Evolutionary conservation across 805 yeast genomes (phyloP), one percentile per base, ranked within the genome.

Genomic region (Kodamaea nitidulidarum): DNA sequence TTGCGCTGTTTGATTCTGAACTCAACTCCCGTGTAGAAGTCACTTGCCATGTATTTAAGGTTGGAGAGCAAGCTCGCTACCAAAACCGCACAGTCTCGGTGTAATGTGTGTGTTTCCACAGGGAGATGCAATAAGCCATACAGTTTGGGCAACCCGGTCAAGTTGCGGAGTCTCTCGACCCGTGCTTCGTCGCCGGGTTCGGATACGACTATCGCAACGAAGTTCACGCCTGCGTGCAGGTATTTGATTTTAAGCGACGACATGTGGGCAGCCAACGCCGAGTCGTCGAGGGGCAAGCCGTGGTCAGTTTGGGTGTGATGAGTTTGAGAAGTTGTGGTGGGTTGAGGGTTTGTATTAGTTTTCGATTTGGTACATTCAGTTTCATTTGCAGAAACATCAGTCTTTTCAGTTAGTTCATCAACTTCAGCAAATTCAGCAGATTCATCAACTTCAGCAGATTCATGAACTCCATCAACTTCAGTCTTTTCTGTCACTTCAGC

Each of bases 1-100:
- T 50, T 39, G 7, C 74, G 44, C 37, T 61, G 67, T 36, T 56
- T 60, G 21, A 68, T 58, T 24, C 51, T 56, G 38, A 43, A 31
- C 38, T 65, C 70, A 4, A 63, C 58, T 6, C 41, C 46, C 9
- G 55, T 40, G 48, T 68, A 68, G 46, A 65, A 68, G 12, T 63
- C 67, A 8, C 38, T 30, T 2, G 69, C 67, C 4, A 49, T 30
- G 4, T 49, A 15, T 40, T 58, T 62, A 29, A 65, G 43, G 34
- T 53, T 57, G 11, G 63, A 50, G n/a, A 66, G 35, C 9, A 67
- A 39, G 5, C 63, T 51, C 1, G 62, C 41, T 0, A 58, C 60
- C 21, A 66, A 39, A 2, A 62, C 41, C n/a, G 60, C 69, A 11
- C 53, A 38, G 20, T 67, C 71, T 22, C 60, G 49, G 1, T 40